These are phyloP conservation scores for Entoloma clypeatum DNA, from an alignment of 1,284 basidiomycete species.

Conservation along the genomic window DNA sequence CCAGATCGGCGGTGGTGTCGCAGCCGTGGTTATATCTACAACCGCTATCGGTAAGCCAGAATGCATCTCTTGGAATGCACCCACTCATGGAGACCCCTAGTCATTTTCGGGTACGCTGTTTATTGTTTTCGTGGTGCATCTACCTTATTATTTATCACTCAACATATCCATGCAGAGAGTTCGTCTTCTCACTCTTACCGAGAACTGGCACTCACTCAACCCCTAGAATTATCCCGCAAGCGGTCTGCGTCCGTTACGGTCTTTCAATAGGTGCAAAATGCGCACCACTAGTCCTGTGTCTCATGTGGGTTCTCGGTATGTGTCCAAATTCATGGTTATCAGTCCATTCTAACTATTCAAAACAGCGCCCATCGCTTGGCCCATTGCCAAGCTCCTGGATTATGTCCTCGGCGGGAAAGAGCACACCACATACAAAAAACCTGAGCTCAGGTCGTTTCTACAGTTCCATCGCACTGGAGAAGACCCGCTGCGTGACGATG, in stretches of 20 bases:
- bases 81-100: conserved; percentile 30
- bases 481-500: conserved; percentile 85
- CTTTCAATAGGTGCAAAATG: conserved; percentile 86
- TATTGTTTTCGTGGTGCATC: not conserved
- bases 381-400: conserved; percentile 86
- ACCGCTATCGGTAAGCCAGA: conserved; percentile 66
- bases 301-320: conserved; percentile 80
- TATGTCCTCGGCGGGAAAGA: conserved; percentile 70
- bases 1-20: conserved; percentile 62
- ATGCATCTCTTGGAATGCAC: conserved; percentile 1
- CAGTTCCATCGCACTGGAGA: conserved; percentile 86
- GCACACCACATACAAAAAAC: conserved; percentile 83
- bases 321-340: conserved; percentile 4
- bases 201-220: not conserved
- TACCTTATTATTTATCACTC: not conserved
- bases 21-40: conserved; percentile 82
- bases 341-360: conserved; percentile 3
- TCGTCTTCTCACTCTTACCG: conserved; percentile 33
- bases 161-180: conserved; percentile 32
- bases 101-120: conserved; percentile 73
- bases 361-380: conserved; percentile 80
- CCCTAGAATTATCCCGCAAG: conserved; percentile 83
- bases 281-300: conserved; percentile 71
- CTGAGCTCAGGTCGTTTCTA: conserved; percentile 90
- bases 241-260: conserved; percentile 86